These are phyloP conservation scores for Parachaetomium inaequale DNA, from an alignment of 495 filamentous ascomycete species.

Conservation along the genomic window DNA sequence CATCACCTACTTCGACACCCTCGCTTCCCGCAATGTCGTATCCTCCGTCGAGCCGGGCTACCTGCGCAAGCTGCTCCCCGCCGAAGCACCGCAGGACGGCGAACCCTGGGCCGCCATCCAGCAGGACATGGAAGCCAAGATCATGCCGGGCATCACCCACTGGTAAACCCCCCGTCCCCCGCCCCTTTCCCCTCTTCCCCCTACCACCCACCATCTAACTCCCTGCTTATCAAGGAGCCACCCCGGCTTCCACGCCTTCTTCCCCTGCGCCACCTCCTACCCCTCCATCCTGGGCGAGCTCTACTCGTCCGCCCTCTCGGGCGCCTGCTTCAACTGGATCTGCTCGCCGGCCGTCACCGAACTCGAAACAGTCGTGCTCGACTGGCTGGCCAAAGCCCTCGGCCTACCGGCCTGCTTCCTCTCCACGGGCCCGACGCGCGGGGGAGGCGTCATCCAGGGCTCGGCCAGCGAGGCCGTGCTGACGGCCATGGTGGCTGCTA, in stretches of 20 bases:
- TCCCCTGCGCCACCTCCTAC: conserved; percentile 76
- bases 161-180: conserved; percentile 51
- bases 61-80: conserved; percentile 72
- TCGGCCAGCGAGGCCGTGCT: conserved; percentile 87
- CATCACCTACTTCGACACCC: conserved; percentile 73
- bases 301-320: conserved; percentile 82
- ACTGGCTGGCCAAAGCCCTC: conserved; percentile 80
- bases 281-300: conserved; percentile 91
- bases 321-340: conserved; percentile 95
- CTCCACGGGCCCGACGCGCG: conserved; percentile 65
- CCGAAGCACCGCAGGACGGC: conserved; percentile 64
- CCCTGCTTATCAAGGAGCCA: conserved; percentile 33
- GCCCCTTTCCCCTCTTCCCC: background rate
- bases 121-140: conserved; percentile 78
- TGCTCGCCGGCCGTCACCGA: conserved; percentile 95
- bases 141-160: conserved; percentile 92
- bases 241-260: conserved; percentile 97
- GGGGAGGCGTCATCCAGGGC: conserved; percentile 93
- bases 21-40: conserved; percentile 67
- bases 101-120: conserved; percentile 82
- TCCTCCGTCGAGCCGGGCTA: conserved; percentile 84
- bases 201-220: background rate
- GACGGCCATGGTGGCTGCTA: conserved; percentile 81
- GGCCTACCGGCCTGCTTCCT: conserved; percentile 71
- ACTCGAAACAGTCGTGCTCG: conserved; percentile 82